phyloP scores from a whole-genome alignment of 495 filamentous ascomycete genomes.

The Bryoglossum gracile region DNA sequence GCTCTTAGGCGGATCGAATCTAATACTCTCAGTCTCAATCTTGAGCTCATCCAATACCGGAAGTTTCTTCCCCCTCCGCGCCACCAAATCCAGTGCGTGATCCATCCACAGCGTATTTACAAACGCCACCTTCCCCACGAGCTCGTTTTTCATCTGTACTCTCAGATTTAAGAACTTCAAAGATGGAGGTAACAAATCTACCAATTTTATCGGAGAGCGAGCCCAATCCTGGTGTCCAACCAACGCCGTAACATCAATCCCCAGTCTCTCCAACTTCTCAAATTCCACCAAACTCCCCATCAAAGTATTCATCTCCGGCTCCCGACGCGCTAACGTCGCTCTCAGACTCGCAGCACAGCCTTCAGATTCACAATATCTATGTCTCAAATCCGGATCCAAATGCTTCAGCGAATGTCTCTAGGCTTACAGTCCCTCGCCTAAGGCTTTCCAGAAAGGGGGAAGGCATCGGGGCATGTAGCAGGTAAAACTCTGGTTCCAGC shows the following conservation, averaged over 20 bases:
- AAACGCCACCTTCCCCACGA: background rate
- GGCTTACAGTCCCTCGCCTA: background rate
- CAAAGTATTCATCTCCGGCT: background rate
- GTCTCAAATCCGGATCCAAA: conserved; percentile 2
- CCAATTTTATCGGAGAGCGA: background rate
- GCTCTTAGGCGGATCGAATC: too few species aligned
- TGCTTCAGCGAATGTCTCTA: conserved; percentile 2
- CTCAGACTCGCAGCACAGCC: background rate
- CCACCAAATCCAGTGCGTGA: background rate
- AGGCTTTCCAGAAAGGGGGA: too few species aligned
- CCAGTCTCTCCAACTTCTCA: background rate
- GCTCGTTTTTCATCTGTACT: background rate
- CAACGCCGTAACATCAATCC: conserved; percentile 1
- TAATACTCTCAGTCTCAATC: background rate
- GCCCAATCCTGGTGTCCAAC: conserved; percentile 5
- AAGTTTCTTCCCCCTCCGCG: background rate
- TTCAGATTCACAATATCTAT: background rate
- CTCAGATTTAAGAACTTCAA: background rate
- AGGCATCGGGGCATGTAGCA: conserved; percentile 3
- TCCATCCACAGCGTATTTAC: background rate
- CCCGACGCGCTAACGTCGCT: background rate
- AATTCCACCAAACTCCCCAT: conserved; percentile 5
- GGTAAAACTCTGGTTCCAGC: background rate
- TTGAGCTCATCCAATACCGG: background rate
- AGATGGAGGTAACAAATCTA: conserved; percentile 1